Evolutionary conservation across 1,284 basidiomycete species (phyloP), one percentile per base, ranked within the genome.

Genomic region (Ganoderma meredithae): DNA sequence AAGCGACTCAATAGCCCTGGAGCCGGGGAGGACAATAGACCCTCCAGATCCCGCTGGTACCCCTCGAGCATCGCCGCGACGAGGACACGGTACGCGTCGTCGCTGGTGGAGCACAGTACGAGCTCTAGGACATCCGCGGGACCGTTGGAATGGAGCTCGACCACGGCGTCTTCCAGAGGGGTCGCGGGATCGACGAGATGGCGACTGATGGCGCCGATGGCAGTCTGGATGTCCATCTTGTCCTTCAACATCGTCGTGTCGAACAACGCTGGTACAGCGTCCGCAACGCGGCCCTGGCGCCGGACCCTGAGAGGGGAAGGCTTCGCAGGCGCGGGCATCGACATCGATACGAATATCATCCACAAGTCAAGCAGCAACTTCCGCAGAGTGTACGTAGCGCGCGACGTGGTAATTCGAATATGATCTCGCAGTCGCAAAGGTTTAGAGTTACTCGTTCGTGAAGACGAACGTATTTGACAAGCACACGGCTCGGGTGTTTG

Each of bases 201-300:
- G 22, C 22, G 10, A 52, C 47, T 52, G 22, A 52, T 3, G 47
- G 47, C 47, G 47, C 47, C 47, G 22, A 52, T 52, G 47, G 47
- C 47, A 25, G 47, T 10, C 10, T 52, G 47, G 8, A 52, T 52
- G 47, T 10, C 47, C 10, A 6, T 52, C 47, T 52, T 22, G 22
- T 52, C 47, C 47, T 52, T 52, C 22, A 52, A 13, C 47, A 27
- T 52, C n/a, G 47, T 52, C 47, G 22, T 52, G 47, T 52, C 22
- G 47, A 52, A 52, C 47, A 52, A n/a, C 22, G 47, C 22, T 52
- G 47, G 47, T 12, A 52, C 47, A 52, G 12, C 47, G 47, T 52
- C 47, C 9, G 47, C 47, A 25, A 52, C n/a, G 22, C 47, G 12
- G 12, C 1, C 47, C 22, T 52, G 22, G 5, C 12, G 47, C 22